These are phyloP conservation scores for Larix kaempferi DNA, from an alignment of 75 land plant genomes.

Conservation along the genomic window DNA sequence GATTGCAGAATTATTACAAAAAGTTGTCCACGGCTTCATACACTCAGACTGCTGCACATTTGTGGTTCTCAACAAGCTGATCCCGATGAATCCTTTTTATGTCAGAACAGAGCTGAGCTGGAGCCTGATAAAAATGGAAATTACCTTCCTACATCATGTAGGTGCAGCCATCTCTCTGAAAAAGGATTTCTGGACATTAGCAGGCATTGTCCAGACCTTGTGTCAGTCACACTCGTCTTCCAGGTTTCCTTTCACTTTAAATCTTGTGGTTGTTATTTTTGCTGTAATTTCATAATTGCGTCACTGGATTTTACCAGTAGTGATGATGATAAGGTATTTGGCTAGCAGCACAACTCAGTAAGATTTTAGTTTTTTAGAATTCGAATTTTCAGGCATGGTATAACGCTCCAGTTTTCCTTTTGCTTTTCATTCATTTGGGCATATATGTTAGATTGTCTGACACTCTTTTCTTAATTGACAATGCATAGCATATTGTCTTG, in stretches of 20 bases:
- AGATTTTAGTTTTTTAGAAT: too few relatives aligned
- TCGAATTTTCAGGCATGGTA: too few relatives aligned
- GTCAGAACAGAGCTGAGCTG: conserved; percentile 17
- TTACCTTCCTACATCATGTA: conserved; percentile 14
- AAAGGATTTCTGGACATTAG: conserved; percentile 24
- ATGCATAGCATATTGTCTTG: conserved; percentile 17
- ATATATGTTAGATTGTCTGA: neutral
- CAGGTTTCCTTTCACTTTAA: conserved; percentile 16
- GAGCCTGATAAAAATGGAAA: conserved; percentile 12
- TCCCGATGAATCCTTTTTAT: conserved; percentile 12
- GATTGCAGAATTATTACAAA: conserved; percentile 20
- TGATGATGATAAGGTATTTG: too few relatives aligned
- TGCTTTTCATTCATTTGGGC: too few relatives aligned
- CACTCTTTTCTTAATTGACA: neutral
- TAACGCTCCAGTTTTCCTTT: too few relatives aligned
- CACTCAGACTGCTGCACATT: conserved; percentile 26
- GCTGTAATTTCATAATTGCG: too few relatives aligned
- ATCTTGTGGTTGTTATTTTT: neutral
- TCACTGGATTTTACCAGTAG: too few relatives aligned
- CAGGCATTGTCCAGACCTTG: conserved; percentile 23
- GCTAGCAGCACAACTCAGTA: too few relatives aligned
- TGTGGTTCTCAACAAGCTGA: conserved; percentile 17
- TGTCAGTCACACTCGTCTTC: conserved; percentile 34
- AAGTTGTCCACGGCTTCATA: conserved; percentile 30
- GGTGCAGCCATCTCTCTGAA: conserved; percentile 26